Base-by-base conservation (phyloP, 257 asterid species). In the Paulownia fortunei region DNA sequence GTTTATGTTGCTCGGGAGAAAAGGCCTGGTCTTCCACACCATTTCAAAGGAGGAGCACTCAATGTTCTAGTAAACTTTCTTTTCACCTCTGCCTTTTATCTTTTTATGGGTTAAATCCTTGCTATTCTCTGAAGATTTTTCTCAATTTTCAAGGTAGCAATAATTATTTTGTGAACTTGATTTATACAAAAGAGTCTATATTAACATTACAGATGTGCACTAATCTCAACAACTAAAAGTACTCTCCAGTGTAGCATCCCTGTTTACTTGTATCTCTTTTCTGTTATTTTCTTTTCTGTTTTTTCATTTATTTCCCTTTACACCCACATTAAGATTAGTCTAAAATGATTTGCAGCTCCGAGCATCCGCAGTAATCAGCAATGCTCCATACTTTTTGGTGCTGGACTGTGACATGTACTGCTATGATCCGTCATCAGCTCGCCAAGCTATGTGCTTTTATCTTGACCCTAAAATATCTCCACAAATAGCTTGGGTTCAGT, bases 1-100 rank as follows among this genome's bases (percentile, higher is more conserved):
- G 92, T 87, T 30, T 92, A 92, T 73, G 86, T 88, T 37, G 81
- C 94, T 26, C 80, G 97, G 52, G 97, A 92, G 82, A 90, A 90
- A 81, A 81, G 88, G 27, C 87, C 94, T 41, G 69, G 74, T 4
- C 83, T 72, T 80, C 89, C 94, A 12, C 98, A 91, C 72, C 94
- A 91, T 81, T 91, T 91, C 86, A 93, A 91, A 87, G 97, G 91
- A 21, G 97, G 97, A 72, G 92, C 96, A 4, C 80, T 92, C 63
- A 92, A 90, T 60, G 81, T 74, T 42, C 91, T 92, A 32, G 97
- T 92, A 86, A 52, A 18, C 54, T 49, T 19, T 32, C 72, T 54
- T 30, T 63, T 26, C 69, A 34, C 79, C 62, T 41, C 78, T 21
- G 15, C 72, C 23, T 18, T 15, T 27, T 16, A 8, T 46, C 24